Conservation (phyloP, 148 eudicot genomes). For the Rhododendron molle region DNA sequence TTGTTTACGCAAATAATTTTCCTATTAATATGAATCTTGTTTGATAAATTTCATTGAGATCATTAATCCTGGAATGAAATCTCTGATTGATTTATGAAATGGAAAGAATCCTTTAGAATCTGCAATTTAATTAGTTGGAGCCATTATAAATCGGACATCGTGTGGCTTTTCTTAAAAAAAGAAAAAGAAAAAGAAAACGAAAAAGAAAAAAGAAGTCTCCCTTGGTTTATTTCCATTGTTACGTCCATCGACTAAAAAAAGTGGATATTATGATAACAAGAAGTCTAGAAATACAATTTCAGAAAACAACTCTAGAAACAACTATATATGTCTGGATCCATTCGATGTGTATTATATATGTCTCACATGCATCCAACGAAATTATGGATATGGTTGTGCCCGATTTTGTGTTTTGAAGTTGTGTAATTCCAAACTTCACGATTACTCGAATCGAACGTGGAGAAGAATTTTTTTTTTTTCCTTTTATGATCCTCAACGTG, state of each 20-base stretch:
- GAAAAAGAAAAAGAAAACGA: too few relatives aligned
- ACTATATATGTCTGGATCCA: background rate
- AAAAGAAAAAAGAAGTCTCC: too few relatives aligned
- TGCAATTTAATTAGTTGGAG: background rate
- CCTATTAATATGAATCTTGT: too few relatives aligned
- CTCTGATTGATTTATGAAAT: background rate
- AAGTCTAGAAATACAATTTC: background rate
- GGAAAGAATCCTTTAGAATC: background rate
- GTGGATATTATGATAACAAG: background rate
- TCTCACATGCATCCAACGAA: background rate
- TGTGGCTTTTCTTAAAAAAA: too few relatives aligned
- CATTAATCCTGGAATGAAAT: background rate
- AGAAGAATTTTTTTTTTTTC: too few relatives aligned
- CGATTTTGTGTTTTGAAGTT: background rate
- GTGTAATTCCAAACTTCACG: background rate
- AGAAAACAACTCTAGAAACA: background rate
- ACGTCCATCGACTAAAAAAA: background rate
- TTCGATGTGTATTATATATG: background rate
- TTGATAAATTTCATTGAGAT: too few relatives aligned
- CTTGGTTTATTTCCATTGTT: too few relatives aligned
- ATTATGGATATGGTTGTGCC: background rate
- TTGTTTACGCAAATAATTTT: too few relatives aligned
- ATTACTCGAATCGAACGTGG: too few relatives aligned
- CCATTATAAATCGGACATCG: too few relatives aligned
- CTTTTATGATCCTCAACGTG: too few relatives aligned